A percentile compares a stretch with the other conserved stretches of the same genome.
phyloP scores from a whole-genome alignment of 805 yeast genomes.

The Hanseniaspora pseudoguilliermondii region DNA sequence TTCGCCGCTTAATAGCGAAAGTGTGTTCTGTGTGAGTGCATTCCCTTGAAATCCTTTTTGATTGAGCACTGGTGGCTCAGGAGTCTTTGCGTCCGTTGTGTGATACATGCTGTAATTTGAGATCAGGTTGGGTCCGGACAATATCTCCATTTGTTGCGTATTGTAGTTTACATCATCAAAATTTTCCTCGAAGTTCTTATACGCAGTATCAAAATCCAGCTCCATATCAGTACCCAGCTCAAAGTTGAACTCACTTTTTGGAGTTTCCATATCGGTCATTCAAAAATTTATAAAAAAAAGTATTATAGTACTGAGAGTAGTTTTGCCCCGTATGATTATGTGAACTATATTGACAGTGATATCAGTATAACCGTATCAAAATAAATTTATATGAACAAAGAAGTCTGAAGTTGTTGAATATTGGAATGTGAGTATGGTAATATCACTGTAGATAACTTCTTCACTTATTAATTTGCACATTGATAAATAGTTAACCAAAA shows the following conservation, averaged over 20 bases:
- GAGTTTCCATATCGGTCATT: background rate
- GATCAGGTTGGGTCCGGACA: too few species aligned
- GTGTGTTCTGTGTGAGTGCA: background rate
- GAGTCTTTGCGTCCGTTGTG: background rate
- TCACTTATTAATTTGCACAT: background rate
- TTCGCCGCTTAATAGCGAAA: background rate
- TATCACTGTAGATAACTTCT: too few species aligned
- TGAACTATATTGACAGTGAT: too few species aligned
- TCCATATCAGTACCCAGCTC: conserved; percentile 18
- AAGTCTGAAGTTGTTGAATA: too few species aligned
- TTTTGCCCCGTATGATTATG: too few species aligned
- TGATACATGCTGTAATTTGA: background rate
- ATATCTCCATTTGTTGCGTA: background rate
- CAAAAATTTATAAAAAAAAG: too few species aligned
- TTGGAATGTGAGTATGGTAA: too few species aligned
- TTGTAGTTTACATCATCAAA: background rate
- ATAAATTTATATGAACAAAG: too few species aligned
- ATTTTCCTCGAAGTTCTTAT: conserved; percentile 20
- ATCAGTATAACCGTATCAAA: too few species aligned
- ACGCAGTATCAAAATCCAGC: conserved; percentile 28
- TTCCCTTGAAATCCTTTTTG: background rate
- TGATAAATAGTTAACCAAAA: background rate
- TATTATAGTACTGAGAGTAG: too few species aligned
- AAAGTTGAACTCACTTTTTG: background rate
- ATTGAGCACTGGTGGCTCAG: background rate